Percentiles rank a stretch among this genome's conserved stretches.
These are phyloP conservation scores for Aspergillus sparsus DNA, from an alignment of 495 filamentous ascomycete species.

Conservation along the genomic window DNA sequence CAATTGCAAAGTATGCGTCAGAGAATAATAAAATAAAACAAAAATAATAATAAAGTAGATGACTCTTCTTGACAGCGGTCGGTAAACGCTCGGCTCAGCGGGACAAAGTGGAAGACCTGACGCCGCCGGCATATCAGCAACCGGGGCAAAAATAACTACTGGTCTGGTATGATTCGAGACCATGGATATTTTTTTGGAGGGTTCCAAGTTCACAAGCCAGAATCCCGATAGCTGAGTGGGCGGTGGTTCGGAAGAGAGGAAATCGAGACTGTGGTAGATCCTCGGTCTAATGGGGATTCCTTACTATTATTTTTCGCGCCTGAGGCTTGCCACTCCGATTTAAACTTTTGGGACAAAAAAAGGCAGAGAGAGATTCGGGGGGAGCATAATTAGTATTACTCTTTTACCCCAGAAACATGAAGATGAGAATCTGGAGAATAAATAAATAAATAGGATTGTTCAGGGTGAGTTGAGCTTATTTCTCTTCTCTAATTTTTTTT, in stretches of 20 bases:
- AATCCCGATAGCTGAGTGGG: slow-evolving; percentile 34
- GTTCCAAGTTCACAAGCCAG: slow-evolving; percentile 35
- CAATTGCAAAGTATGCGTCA: slow-evolving; percentile 37
- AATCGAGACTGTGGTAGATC: slow-evolving; percentile 37
- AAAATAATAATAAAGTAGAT: slow-evolving; percentile 3
- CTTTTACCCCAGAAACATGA: too few species aligned
- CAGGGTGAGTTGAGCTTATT: too few species aligned
- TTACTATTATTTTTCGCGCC: not conserved
- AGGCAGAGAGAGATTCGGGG: not conserved
- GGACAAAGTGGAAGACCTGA: slow-evolving; percentile 30
- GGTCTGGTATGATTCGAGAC: slow-evolving; percentile 8
- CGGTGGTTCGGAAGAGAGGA: slow-evolving; percentile 46
- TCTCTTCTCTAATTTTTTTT: too few species aligned
- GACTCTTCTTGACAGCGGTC: slow-evolving; percentile 26
- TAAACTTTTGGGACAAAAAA: not conserved
- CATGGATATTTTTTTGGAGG: slow-evolving; percentile 15
- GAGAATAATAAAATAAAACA: slow-evolving; percentile 4
- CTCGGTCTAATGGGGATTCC: slow-evolving; percentile 46
- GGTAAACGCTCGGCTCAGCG: slow-evolving; percentile 52
- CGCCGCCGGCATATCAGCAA: slow-evolving; percentile 22
- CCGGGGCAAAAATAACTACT: slow-evolving; percentile 20
- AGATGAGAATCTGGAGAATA: too few species aligned
- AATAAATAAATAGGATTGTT: too few species aligned
- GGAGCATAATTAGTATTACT: too few species aligned
- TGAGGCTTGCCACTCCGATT: slow-evolving; percentile 7